phyloP scores from a whole-genome alignment of 192 early-diverging fungal genomes.

The Entomortierella beljakovae region DNA sequence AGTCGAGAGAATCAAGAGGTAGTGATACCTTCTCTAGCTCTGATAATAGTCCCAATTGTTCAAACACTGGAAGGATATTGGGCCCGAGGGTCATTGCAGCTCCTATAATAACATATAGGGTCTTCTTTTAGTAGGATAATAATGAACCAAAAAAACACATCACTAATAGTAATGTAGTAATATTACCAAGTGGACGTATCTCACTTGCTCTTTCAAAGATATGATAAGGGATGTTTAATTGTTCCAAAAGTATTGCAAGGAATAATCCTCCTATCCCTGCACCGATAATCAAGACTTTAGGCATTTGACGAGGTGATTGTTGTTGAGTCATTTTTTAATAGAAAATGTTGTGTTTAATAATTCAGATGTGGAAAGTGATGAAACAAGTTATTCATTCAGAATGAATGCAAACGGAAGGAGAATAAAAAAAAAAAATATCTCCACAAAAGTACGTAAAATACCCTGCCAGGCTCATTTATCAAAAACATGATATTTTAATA shows the following conservation, averaged over 20 bases:
- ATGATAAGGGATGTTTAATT: neutral
- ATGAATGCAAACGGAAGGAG: too few species aligned
- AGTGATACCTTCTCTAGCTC: neutral
- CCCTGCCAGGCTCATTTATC: too few species aligned
- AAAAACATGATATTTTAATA: too few species aligned
- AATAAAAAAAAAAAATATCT: too few species aligned
- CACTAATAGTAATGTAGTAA: neutral
- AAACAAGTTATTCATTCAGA: too few species aligned
- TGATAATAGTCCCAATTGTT: neutral
- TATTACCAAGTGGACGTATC: neutral
- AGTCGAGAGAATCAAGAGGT: neutral
- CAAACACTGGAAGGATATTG: constrained; percentile 1
- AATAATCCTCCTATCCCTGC: neutral
- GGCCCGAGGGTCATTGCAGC: neutral
- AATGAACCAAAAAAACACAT: neutral
- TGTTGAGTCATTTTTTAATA: too few species aligned
- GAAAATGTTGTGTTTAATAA: too few species aligned
- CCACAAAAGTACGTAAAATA: too few species aligned
- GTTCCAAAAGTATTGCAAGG: neutral
- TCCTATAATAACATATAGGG: neutral
- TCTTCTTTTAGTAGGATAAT: neutral
- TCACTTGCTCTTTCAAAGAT: neutral
- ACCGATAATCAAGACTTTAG: neutral
- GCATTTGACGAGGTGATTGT: too few species aligned
- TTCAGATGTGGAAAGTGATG: too few species aligned